A percentile compares a stretch with the other conserved stretches of the same genome.
Evolutionary conservation across 345 rosid species (phyloP).

Genomic region (Brassica nigra): DNA sequence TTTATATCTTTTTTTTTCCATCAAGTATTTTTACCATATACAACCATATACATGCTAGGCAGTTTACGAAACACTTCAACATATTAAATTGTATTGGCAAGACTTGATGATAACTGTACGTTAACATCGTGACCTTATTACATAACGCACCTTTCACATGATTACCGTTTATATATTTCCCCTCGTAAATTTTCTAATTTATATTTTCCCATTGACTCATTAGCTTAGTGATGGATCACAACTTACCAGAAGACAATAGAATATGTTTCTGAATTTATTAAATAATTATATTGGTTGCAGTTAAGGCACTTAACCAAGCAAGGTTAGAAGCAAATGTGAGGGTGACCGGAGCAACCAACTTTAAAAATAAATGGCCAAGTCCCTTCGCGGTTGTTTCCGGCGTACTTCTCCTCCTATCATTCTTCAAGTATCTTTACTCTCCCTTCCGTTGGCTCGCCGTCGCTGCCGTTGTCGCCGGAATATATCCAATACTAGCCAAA

Average conservation of each 20-base stretch:
- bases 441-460: constrained; percentile 79
- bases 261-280: neutral
- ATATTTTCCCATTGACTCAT: neutral
- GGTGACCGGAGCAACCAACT: constrained; percentile 51
- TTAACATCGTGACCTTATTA: neutral
- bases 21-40: too few relatives aligned
- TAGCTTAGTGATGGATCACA: neutral
- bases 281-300: constrained; percentile 41
- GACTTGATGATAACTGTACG: neutral
- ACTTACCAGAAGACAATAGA: neutral
- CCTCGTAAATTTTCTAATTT: neutral
- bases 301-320: constrained; percentile 79
- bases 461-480: constrained; percentile 66
- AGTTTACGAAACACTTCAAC: neutral
- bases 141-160: constrained; percentile 31
- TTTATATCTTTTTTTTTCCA: too few relatives aligned
- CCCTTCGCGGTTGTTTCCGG: constrained; percentile 72
- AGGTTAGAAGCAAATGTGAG: constrained; percentile 79
- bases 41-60: neutral
- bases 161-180: neutral
- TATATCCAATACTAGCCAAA: constrained; percentile 58
- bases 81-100: neutral
- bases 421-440: constrained; percentile 57
- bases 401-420: constrained; percentile 50
- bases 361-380: constrained; percentile 83